A percentile compares a stretch with the other conserved stretches of the same genome.
These are phyloP conservation scores for Amanita polypyramis DNA, from an alignment of 768 basidiomycete genomes.

Conservation along the genomic window DNA sequence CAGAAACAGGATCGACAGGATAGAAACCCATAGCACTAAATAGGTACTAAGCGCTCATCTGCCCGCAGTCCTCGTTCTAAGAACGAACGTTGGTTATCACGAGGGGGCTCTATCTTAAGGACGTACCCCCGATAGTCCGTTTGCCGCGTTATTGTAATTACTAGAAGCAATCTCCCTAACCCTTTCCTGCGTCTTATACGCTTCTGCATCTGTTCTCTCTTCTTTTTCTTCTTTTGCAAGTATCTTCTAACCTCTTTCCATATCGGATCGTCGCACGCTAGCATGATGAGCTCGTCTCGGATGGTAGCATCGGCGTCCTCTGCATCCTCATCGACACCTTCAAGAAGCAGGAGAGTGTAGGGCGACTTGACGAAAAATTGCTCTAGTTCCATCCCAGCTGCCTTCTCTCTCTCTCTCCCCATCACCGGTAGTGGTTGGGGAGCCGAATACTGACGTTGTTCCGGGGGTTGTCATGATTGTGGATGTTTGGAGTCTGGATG, in stretches of 20 bases:
- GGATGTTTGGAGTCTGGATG: too few species aligned
- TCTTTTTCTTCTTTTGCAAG: conserved; percentile 8
- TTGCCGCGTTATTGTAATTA: conserved; percentile 59
- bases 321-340: conserved; percentile 12
- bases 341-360: conserved; percentile 5
- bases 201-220: conserved; percentile 14
- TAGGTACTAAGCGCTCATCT: conserved; percentile 87
- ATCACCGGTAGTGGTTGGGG: too few species aligned
- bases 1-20: conserved; percentile 73
- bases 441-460: too few species aligned
- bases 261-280: conserved; percentile 6
- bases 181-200: conserved; percentile 62
- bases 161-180: conserved; percentile 52
- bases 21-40: conserved; percentile 81
- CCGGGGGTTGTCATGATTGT: neutral
- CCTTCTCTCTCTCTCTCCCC: neutral
- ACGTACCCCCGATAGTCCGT: conserved; percentile 62
- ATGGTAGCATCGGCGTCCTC: conserved; percentile 10
- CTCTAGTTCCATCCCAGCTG: neutral
- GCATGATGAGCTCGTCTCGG: conserved; percentile 11
- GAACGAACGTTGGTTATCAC: neutral
- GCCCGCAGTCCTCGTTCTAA: conserved; percentile 84
- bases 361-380: neutral
- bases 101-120: neutral
- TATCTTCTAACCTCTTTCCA: conserved; percentile 12